A percentile compares a stretch with the other conserved stretches of the same genome.
Evolutionary conservation across 352 stramenopile species (phyloP).

Genomic region (Phytophthora brassicae): DNA sequence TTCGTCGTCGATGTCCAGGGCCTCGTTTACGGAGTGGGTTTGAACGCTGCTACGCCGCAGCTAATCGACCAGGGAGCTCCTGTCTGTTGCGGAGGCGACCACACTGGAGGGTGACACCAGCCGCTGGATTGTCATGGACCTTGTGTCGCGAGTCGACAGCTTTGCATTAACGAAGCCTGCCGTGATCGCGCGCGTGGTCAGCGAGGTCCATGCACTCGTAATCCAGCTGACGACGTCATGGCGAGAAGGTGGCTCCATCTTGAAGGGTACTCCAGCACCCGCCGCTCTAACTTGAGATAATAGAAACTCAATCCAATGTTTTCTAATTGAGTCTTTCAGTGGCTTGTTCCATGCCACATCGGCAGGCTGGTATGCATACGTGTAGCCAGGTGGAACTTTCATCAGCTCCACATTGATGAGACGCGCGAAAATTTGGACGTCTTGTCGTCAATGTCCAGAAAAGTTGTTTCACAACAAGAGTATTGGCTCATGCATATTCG

Average conservation of each 20-base stretch:
- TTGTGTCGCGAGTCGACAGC: not conserved
- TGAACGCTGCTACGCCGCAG: no score
- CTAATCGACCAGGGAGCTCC: not conserved
- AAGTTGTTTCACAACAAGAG: slow-evolving; percentile 13
- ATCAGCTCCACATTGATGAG: slow-evolving; percentile 7
- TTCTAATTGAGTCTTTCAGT: slow-evolving; percentile 1
- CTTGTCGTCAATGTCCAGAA: no score
- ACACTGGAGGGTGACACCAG: no score
- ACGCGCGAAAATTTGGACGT: not conserved
- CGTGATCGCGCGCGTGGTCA: not conserved
- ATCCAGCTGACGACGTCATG: not conserved
- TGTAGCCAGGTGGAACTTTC: slow-evolving; percentile 6
- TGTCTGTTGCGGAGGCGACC: not conserved
- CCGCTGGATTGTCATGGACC: no score
- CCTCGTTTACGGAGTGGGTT: no score
- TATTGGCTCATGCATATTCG: not conserved
- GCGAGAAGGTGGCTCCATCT: not conserved
- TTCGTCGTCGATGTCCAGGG: no score
- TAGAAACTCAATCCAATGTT: not conserved
- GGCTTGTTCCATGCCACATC: slow-evolving; percentile 21
- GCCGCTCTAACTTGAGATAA: not conserved
- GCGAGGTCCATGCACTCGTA: not conserved
- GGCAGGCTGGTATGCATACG: slow-evolving; percentile 7
- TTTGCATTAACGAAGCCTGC: not conserved
- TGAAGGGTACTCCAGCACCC: not conserved